Evolutionary conservation across 2,329 filamentous ascomycete species (phyloP).

Genomic region (Pseudocercospora cruenta): DNA sequence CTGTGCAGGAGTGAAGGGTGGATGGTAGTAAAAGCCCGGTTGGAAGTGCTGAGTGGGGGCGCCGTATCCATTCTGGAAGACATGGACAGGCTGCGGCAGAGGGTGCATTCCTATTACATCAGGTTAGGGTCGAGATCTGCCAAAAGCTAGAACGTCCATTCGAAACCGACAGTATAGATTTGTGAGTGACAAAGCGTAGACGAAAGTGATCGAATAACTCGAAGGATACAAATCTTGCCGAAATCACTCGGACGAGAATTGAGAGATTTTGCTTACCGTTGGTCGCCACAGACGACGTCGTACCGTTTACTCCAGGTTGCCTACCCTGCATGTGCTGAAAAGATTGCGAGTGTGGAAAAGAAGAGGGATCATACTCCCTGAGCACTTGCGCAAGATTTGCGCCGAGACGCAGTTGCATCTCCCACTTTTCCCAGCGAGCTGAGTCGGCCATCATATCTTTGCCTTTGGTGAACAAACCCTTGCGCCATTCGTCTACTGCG

Average conservation of each 20-base stretch:
- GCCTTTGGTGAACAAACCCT: slow-evolving; percentile 69
- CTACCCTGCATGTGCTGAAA: slow-evolving; percentile 28
- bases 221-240: not conserved
- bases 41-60: slow-evolving; percentile 16
- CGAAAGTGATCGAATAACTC: not conserved
- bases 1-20: slow-evolving; percentile 16
- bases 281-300: slow-evolving; percentile 22
- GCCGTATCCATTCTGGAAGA: slow-evolving; percentile 24
- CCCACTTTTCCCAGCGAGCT: slow-evolving; percentile 76
- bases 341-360: slow-evolving; percentile 29
- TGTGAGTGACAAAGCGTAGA: not conserved
- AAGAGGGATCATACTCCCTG: slow-evolving; percentile 39
- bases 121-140: slow-evolving; percentile 21
- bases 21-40: slow-evolving; percentile 10
- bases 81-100: slow-evolving; percentile 35
- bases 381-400: slow-evolving; percentile 35
- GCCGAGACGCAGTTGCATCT: slow-evolving; percentile 44
- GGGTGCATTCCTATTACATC: slow-evolving; percentile 31
- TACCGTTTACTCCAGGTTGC: slow-evolving; percentile 27
- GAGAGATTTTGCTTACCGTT: slow-evolving; percentile 34
- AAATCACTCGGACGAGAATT: slow-evolving; percentile 3
- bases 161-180: not conserved
- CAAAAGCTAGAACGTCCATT: not conserved
- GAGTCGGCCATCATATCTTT: slow-evolving; percentile 63
- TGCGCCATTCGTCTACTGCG: slow-evolving; percentile 75